Evolutionary conservation across 2,329 filamentous ascomycete species (phyloP).

Genomic region (Xylariaceae sp.): DNA sequence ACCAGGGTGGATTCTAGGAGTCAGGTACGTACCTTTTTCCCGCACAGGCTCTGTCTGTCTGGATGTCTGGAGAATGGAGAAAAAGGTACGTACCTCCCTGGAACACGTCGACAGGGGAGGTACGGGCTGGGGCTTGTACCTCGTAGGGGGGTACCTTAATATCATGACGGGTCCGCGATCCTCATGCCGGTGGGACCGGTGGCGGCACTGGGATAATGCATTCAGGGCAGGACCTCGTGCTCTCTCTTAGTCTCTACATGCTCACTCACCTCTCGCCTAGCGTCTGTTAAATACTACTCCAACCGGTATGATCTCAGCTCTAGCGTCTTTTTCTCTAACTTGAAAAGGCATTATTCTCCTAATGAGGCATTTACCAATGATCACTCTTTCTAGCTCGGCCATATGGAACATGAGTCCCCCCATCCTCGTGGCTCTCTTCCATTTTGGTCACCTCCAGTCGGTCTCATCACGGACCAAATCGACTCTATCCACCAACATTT

Average conservation of each 20-base stretch:
- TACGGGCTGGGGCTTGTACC: conserved; percentile 9
- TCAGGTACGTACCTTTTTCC: no score
- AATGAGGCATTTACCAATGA: conserved; percentile 26
- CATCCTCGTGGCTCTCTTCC: conserved; percentile 15
- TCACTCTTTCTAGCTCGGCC: conserved; percentile 24
- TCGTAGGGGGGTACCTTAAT: conserved; percentile 13
- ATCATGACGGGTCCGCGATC: conserved; percentile 13
- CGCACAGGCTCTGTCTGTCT: no score
- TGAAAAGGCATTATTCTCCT: conserved; percentile 21
- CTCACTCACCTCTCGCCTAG: conserved; percentile 19
- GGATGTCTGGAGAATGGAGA: no score
- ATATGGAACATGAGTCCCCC: conserved; percentile 25
- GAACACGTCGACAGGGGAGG: no score
- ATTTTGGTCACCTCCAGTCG: conserved; percentile 10
- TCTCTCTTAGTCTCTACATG: conserved; percentile 9
- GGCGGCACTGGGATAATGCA: conserved; percentile 28
- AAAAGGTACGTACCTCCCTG: conserved; percentile 13
- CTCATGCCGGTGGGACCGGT: conserved; percentile 20
- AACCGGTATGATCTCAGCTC: conserved; percentile 5
- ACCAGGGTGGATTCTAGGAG: conserved; percentile 22
- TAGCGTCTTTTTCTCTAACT: conserved; percentile 19
- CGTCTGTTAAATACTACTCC: conserved; percentile 14
- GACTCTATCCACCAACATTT: no score
- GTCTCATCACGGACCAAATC: no score
- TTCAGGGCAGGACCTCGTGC: conserved; percentile 17